Conservation (phyloP, 176 grass and related monocot species). For the Musa itinerans region DNA sequence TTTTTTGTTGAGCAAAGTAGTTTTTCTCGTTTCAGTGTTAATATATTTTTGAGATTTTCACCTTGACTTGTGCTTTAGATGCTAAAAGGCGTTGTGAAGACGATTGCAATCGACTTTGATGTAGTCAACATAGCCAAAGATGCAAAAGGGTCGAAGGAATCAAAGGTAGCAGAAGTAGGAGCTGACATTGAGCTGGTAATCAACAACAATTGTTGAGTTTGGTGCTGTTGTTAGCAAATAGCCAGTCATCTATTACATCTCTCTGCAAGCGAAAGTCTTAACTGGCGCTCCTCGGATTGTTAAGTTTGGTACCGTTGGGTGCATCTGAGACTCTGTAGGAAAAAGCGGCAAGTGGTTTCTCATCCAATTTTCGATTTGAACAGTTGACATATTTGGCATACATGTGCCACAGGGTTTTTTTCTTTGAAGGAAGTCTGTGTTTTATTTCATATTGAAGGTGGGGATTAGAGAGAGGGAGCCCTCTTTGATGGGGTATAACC, state of each 20-base stretch:
- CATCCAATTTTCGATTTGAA: too few species aligned
- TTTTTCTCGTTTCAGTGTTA: not conserved
- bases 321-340: too few species aligned
- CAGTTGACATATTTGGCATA: too few species aligned
- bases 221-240: not conserved
- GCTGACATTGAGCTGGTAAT: slow-evolving; percentile 68
- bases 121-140: slow-evolving; percentile 56
- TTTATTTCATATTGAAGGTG: too few species aligned
- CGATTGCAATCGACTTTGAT: slow-evolving; percentile 86
- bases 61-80: slow-evolving; percentile 66
- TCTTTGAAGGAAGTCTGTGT: too few species aligned
- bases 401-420: too few species aligned
- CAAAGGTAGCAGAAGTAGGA: slow-evolving; percentile 71
- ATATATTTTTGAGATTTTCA: not conserved
- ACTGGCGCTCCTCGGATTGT: too few species aligned
- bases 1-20: not conserved
- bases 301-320: too few species aligned
- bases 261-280: too few species aligned
- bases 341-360: too few species aligned
- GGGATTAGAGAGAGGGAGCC: too few species aligned
- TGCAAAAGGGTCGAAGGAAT: slow-evolving; percentile 56
- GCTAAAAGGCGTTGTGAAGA: slow-evolving; percentile 69
- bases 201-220: slow-evolving; percentile 24
- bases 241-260: not conserved
- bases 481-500: too few species aligned